A percentile compares a stretch with the other conserved stretches of the same genome.
phyloP scores from a whole-genome alignment of 169 alveolate species.

The Eimeria zaria region DNA sequence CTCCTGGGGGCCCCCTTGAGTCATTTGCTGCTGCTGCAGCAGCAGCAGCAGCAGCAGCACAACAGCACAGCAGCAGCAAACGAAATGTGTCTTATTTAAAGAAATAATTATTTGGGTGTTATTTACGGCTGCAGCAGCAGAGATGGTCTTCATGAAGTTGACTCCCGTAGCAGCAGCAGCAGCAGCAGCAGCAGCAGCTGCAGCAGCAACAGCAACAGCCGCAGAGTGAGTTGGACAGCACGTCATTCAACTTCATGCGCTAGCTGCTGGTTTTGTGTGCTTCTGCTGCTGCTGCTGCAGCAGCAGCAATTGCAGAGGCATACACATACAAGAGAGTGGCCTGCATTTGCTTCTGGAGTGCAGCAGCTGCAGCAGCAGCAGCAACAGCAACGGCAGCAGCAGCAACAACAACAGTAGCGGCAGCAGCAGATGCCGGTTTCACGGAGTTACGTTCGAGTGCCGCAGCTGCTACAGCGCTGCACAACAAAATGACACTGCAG shows the following conservation, averaged over 20 bases:
- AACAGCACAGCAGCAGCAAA: slow-evolving; percentile 9
- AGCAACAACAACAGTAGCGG: slow-evolving; percentile 27
- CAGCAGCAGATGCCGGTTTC: background rate
- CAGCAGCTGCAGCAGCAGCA: slow-evolving; percentile 17
- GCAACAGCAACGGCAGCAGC: slow-evolving; percentile 38
- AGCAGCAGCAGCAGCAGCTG: slow-evolving; percentile 4
- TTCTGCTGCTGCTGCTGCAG: slow-evolving; percentile 13
- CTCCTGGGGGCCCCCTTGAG: too few species aligned
- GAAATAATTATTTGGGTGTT: background rate
- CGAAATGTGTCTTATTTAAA: background rate
- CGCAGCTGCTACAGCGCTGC: slow-evolving; percentile 19
- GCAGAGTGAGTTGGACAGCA: background rate
- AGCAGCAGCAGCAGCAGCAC: too few species aligned
- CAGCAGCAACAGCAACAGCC: slow-evolving; percentile 2
- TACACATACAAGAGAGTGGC: background rate
- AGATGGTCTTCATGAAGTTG: background rate
- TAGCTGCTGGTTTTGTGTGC: background rate
- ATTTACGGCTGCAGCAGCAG: slow-evolving; percentile 4
- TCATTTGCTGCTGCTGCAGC: slow-evolving; percentile 1
- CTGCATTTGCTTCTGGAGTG: background rate
- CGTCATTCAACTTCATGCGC: background rate
- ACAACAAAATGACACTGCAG: background rate
- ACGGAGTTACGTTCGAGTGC: background rate
- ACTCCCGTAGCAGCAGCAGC: background rate
- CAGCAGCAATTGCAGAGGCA: slow-evolving; percentile 3